These are phyloP conservation scores for Chaetomium globosum DNA, from an alignment of 2,329 filamentous ascomycete genomes.

Conservation along the genomic window DNA sequence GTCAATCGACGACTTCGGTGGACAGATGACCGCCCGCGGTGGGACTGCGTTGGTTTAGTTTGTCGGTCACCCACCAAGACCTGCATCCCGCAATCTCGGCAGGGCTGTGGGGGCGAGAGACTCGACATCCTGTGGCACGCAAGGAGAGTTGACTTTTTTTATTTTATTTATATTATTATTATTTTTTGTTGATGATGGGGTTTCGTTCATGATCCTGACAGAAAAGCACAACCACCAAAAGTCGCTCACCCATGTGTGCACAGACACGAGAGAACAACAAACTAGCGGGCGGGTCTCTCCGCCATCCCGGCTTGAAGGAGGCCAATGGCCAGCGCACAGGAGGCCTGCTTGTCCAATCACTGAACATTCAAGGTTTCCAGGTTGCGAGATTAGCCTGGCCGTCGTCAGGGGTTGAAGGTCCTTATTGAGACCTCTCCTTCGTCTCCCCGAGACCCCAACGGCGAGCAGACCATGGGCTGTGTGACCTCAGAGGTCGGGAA, in stretches of 20 bases:
- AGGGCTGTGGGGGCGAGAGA: slow-evolving; percentile 18
- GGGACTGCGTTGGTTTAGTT: not conserved
- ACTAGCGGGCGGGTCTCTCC: slow-evolving; percentile 21
- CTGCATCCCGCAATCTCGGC: slow-evolving; percentile 25
- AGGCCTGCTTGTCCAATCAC: slow-evolving; percentile 23
- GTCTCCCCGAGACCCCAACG: slow-evolving; percentile 17
- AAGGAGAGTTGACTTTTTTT: not conserved
- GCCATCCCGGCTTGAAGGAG: not conserved
- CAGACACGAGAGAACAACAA: slow-evolving; percentile 3
- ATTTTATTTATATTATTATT: too few species aligned
- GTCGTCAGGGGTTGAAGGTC: not conserved
- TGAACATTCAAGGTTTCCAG: not conserved
- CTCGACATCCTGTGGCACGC: not conserved
- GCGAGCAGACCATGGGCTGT: not conserved
- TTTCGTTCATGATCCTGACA: not conserved
- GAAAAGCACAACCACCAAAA: not conserved
- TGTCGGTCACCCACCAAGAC: not conserved
- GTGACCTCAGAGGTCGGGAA: not conserved
- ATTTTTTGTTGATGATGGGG: not conserved
- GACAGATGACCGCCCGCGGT: slow-evolving; percentile 2
- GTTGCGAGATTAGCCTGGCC: slow-evolving; percentile 18
- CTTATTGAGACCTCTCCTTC: slow-evolving; percentile 13
- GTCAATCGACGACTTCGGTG: slow-evolving; percentile 2
- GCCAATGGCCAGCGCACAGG: slow-evolving; percentile 1
- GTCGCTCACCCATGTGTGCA: slow-evolving; percentile 6